Conservation (phyloP, 2,329 filamentous ascomycete genomes). For the Stromatinia cepivora region DNA sequence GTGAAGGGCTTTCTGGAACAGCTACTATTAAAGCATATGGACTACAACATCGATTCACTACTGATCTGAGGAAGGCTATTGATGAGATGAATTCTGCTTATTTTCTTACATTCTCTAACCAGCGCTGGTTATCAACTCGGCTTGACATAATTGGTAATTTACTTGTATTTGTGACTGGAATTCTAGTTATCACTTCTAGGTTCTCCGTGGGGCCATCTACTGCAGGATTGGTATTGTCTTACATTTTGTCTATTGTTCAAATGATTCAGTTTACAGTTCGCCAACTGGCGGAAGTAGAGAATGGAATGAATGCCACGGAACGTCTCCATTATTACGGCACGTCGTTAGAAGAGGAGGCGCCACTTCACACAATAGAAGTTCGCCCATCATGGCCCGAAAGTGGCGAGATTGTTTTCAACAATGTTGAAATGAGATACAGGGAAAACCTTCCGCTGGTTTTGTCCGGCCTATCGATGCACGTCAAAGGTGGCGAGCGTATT, state of each 20-base stretch:
- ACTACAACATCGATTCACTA: slow-evolving; percentile 71
- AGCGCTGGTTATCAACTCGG: slow-evolving; percentile 86
- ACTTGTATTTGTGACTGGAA: slow-evolving; percentile 83
- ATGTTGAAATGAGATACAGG: slow-evolving; percentile 79
- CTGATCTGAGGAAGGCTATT: slow-evolving; percentile 68
- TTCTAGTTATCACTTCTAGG: slow-evolving; percentile 87
- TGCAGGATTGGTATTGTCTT: slow-evolving; percentile 83
- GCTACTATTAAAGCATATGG: slow-evolving; percentile 89
- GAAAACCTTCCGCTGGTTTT: slow-evolving; percentile 71
- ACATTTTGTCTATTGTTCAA: slow-evolving; percentile 89
- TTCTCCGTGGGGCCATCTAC: slow-evolving; percentile 85
- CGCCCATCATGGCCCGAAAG: slow-evolving; percentile 78
- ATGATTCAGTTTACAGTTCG: slow-evolving; percentile 96
- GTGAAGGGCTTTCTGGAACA: slow-evolving; percentile 81
- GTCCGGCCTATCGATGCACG: slow-evolving; percentile 68
- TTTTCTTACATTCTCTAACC: slow-evolving; percentile 92
- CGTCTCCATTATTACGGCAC: slow-evolving; percentile 88
- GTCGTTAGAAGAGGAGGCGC: slow-evolving; percentile 84
- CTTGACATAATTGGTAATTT: slow-evolving; percentile 81
- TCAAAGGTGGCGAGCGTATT: slow-evolving; percentile 74
- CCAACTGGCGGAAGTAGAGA: slow-evolving; percentile 93
- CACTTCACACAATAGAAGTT: slow-evolving; percentile 73
- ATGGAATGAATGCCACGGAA: slow-evolving; percentile 97
- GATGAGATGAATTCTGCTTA: slow-evolving; percentile 94
- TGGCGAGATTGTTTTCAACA: slow-evolving; percentile 75